Conservation (phyloP, 225 moss, liverwort and hornwort genomes). For the Marchantia polymorpha region DNA sequence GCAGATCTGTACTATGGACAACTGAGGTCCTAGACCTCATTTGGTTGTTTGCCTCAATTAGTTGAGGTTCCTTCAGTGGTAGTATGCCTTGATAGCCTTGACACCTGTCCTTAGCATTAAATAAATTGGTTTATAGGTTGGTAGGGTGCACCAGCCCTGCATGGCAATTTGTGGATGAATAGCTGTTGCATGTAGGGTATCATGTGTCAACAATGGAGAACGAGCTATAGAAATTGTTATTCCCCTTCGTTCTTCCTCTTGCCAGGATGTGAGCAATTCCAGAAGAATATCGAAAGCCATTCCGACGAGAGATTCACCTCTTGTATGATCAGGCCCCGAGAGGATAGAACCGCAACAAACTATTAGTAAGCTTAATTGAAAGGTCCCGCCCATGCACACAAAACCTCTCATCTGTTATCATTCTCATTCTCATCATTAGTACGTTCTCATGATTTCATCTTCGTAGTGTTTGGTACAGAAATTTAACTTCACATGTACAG, state of each 20-base stretch:
- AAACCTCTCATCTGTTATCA: no score
- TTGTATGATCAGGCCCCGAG: background rate
- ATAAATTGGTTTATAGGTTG: conserved; percentile 11
- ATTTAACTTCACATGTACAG: background rate
- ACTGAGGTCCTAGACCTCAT: background rate
- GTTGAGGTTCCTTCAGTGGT: no score
- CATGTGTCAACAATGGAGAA: background rate
- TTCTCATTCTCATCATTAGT: background rate
- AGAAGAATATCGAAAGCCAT: background rate
- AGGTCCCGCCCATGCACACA: background rate
- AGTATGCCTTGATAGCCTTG: background rate
- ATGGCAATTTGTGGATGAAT: background rate
- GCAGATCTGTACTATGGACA: conserved; percentile 5
- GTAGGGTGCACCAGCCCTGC: conserved; percentile 7
- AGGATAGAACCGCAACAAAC: background rate
- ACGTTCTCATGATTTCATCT: background rate
- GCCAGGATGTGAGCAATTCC: no score
- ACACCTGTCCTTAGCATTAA: background rate
- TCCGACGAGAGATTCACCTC: background rate
- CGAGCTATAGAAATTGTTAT: background rate
- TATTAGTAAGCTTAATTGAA: background rate
- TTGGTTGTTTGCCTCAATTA: conserved; percentile 11
- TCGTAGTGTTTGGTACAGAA: background rate
- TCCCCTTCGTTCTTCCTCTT: background rate
- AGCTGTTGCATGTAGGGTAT: background rate